A percentile compares a stretch with the other conserved stretches of the same genome.
phyloP scores from a whole-genome alignment of 805 yeast genomes.

The Candida schatavii region DNA sequence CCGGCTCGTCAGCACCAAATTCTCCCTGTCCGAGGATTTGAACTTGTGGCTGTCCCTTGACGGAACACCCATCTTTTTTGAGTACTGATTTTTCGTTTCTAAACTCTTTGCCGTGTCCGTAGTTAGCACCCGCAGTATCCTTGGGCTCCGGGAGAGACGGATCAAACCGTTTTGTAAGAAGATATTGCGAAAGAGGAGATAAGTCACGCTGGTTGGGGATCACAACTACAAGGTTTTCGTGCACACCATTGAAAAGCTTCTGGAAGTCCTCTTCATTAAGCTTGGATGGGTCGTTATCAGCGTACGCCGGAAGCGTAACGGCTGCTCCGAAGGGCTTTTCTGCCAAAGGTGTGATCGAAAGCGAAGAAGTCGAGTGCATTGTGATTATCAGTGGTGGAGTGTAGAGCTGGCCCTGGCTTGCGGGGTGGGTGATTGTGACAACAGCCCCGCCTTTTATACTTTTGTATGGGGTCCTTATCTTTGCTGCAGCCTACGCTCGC shows the following conservation, averaged over 20 bases:
- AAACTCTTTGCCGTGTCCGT: slow-evolving; percentile 81
- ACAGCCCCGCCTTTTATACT: too few species aligned
- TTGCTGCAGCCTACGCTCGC: too few species aligned
- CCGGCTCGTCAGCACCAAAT: slow-evolving; percentile 52
- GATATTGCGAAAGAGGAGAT: slow-evolving; percentile 71
- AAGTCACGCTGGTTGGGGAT: slow-evolving; percentile 70
- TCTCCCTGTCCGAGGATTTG: slow-evolving; percentile 85
- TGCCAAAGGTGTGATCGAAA: slow-evolving; percentile 42
- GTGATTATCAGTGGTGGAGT: too few species aligned
- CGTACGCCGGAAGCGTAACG: slow-evolving; percentile 60
- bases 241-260: slow-evolving; percentile 59
- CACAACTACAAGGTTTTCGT: slow-evolving; percentile 67
- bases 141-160: slow-evolving; percentile 53
- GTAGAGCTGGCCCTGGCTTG: too few species aligned
- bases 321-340: slow-evolving; percentile 67
- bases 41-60: slow-evolving; percentile 83
- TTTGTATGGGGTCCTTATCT: neutral
- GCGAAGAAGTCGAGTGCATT: slow-evolving; percentile 4
- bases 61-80: slow-evolving; percentile 75
- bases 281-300: slow-evolving; percentile 66
- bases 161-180: slow-evolving; percentile 74
- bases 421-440: too few species aligned
- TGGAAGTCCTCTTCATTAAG: slow-evolving; percentile 66
- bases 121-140: slow-evolving; percentile 43
- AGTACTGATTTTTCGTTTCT: slow-evolving; percentile 57